A percentile compares a stretch with the other conserved stretches of the same genome.
phyloP scores from a whole-genome alignment of 495 filamentous ascomycete species.

The Neurospora sp. region DNA sequence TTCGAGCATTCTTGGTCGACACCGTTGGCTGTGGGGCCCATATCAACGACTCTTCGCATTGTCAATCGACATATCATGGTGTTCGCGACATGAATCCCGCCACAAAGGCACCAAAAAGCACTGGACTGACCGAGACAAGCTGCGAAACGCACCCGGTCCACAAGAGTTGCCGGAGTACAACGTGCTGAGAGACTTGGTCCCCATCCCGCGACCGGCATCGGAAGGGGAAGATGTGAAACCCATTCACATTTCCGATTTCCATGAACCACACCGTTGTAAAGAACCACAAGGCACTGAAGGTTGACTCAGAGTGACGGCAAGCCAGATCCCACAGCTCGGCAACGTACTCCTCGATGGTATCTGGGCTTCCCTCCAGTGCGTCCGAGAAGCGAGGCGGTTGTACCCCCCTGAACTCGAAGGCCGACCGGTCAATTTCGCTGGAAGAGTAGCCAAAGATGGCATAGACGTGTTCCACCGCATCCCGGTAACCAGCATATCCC shows the following conservation, averaged over 20 bases:
- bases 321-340: neutral
- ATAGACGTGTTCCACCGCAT: neutral
- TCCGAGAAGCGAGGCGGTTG: neutral
- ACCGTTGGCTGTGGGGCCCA: neutral
- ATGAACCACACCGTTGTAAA: slow-evolving; percentile 1
- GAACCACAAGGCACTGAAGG: neutral
- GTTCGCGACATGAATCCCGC: neutral
- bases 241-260: neutral
- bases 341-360: neutral
- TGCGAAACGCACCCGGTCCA: neutral
- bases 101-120: neutral
- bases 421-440: neutral
- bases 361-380: neutral
- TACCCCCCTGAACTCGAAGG: neutral
- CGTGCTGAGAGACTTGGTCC: neutral
- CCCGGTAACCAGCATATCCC: neutral
- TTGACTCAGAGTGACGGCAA: neutral
- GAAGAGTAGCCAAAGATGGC: neutral
- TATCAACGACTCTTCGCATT: neutral
- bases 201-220: neutral
- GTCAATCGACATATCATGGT: neutral
- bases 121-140: neutral
- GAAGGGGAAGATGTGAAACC: neutral
- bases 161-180: neutral
- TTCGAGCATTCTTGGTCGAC: neutral